Conservation (phyloP, 345 rosid species). For the Chamaenerion angustifolium region DNA sequence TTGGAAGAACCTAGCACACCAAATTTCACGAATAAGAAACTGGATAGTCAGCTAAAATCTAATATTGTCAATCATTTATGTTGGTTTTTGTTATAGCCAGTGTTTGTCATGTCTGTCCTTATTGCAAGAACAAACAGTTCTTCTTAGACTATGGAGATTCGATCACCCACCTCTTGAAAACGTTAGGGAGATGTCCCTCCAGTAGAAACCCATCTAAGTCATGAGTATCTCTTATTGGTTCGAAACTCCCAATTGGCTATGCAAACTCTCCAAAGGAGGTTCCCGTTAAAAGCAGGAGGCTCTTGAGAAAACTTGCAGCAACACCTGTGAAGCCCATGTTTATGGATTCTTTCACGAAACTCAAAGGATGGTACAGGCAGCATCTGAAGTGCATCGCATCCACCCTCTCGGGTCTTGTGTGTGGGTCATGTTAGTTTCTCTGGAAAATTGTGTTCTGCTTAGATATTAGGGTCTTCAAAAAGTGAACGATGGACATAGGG, state of each 20-base stretch:
- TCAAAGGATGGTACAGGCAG: constrained; percentile 69
- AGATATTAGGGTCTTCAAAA: too few species aligned
- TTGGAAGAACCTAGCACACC: too few species aligned
- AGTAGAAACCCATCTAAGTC: constrained; percentile 50
- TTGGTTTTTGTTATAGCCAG: too few species aligned
- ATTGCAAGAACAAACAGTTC: constrained; percentile 66
- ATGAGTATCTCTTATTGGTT: constrained; percentile 66
- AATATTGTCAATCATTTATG: too few species aligned
- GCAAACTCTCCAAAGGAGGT: constrained; percentile 53
- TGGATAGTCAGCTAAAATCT: too few species aligned
- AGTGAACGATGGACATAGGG: too few species aligned
- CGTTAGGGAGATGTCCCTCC: constrained; percentile 53
- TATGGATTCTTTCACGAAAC: constrained; percentile 67
- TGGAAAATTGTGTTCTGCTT: too few species aligned
- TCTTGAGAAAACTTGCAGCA: constrained; percentile 29
- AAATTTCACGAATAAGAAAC: too few species aligned
- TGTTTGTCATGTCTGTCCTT: constrained; percentile 6
- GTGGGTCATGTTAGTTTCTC: too few species aligned
- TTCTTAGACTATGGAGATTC: constrained; percentile 84
- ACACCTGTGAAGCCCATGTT: constrained; percentile 41
- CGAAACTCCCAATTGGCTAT: constrained; percentile 63
- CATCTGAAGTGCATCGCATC: constrained; percentile 83
- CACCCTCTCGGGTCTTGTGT: constrained; percentile 61
- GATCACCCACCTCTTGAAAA: constrained; percentile 66
- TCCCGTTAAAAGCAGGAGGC: constrained; percentile 34